A percentile compares a stretch with the other conserved stretches of the same genome.
These are phyloP conservation scores for Penicillium silybi DNA, from an alignment of 495 filamentous ascomycete species.

Conservation along the genomic window DNA sequence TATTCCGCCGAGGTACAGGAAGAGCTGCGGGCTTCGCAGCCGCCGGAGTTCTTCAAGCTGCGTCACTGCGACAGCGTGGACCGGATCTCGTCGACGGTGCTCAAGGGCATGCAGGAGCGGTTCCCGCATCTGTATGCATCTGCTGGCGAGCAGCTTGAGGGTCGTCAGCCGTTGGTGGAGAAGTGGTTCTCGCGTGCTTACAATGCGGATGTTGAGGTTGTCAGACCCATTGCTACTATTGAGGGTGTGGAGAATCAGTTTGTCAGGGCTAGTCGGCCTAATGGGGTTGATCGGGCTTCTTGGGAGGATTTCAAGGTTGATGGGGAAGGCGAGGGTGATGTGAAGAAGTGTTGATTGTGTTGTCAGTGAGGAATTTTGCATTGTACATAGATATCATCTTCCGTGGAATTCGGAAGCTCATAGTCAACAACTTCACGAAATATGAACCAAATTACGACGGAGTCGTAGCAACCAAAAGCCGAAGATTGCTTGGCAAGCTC, in stretches of 20 bases:
- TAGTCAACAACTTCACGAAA: background rate
- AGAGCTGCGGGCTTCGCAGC: constrained; percentile 49
- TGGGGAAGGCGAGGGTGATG: constrained; percentile 22
- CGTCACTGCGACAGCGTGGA: constrained; percentile 70
- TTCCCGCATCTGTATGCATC: constrained; percentile 38
- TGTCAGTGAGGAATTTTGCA: background rate
- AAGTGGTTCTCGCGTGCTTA: constrained; percentile 40
- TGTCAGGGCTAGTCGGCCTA: constrained; percentile 38
- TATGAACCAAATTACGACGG: no score
- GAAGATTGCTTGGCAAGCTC: background rate
- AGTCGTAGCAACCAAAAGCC: no score
- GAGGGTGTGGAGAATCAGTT: constrained; percentile 41
- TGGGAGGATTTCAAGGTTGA: constrained; percentile 35
- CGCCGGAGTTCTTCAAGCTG: constrained; percentile 58
- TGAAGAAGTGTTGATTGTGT: constrained; percentile 15
- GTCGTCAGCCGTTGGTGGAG: constrained; percentile 30
- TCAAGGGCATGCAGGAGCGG: constrained; percentile 55
- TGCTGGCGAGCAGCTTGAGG: constrained; percentile 12
- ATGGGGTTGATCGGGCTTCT: constrained; percentile 32
- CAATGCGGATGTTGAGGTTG: constrained; percentile 37
- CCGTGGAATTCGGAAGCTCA: background rate
- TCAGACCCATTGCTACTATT: constrained; percentile 34
- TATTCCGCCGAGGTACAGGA: constrained; percentile 55
- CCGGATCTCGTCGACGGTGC: constrained; percentile 61
- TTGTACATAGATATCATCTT: constrained; percentile 7